Base-by-base conservation (phyloP, 2,329 filamentous ascomycete species). In the Colletotrichum orchidophilum region DNA sequence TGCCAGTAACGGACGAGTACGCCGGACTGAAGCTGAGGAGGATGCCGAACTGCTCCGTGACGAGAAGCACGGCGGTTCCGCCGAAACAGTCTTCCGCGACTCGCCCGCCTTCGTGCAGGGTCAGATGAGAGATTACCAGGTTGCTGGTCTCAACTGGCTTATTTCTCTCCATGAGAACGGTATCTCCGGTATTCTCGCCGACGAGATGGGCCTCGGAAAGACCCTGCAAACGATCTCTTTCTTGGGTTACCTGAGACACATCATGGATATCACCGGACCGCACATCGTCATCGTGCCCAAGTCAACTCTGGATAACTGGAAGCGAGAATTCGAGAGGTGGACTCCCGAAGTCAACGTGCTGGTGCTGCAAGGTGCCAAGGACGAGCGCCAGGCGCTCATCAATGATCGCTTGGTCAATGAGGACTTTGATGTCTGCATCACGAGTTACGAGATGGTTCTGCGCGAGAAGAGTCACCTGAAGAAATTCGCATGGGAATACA, bases 401-500 rank as follows among this genome's bases (percentile, higher is more conserved):
- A 94, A 94, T 74, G 94, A 97, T 18, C 93, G 94, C 5, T 87
- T 99, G n/a, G 87, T 97, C 21, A 94, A 97, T 71, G 95, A 98
- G 80, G 94, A 97, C 75, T 99, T 99, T 76, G 96, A 99, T 77
- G 96, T 98, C 21, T 98, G 96, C 83, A 94, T 99, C 80, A 99
- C 96, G 15, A 98, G 95, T 81, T 99, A 99, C 83, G 96, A 99
- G 81, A 98, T 99, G 96, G 95, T 99, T 71, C 87, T 99, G 13
- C 91, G 96, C 69, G 96, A 99, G 80, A 98, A 99, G 84, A 87
- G 93, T 1, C 94, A 97, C 76, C 83, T 99, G 75, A 97, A 96
- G 84, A 98, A 98, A 81, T 97, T 99, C 80, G 95, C 96, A 0
- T 99, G 96, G 96, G 96, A 99, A 81, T 99, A 99, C 82, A 99